Base-by-base conservation (phyloP, 257 asterid genomes). In the Nicotiana knightiana region DNA sequence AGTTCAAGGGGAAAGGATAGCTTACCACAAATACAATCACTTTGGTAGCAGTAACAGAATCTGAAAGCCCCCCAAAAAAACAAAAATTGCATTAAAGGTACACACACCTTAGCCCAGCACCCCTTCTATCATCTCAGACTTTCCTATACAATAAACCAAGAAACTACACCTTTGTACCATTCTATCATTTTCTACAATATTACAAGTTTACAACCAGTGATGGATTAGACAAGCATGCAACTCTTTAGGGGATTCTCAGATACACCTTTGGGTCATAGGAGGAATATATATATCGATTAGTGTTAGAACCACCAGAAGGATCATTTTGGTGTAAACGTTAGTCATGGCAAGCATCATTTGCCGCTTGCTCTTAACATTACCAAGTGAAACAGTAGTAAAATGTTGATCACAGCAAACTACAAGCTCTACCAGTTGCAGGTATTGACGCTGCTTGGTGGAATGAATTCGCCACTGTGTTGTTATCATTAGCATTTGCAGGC, bases 291-390 rank as follows among this genome's bases (percentile, higher is more conserved):
- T 3, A 35, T 37, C 51, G 13, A 82, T 77, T 78, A 71, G 65
- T 39, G 16, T 39, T 33, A 6, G 65, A 81, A 83, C 86, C 57
- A 82, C 54, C 3, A n/a, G 71, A 66, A 83, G 81, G 81, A 62
- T 86, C 76, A 24, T 64, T 85, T 88, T 53, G 63, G 53, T 68
- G 83, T 78, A 76, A 66, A 81, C 84, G 94, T 86, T 87, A 84
- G 93, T 93, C 93, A 90, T 46, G 64, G 92, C 83, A 67, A 87
- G 91, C 86, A 73, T 80, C 81, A 37, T 79, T 32, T 68, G 57
- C 24, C 2, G 81, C 90, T 86, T 85, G 51, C 95, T 89, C 93
- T 85, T 86, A 91, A 92, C 93, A 83, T 80, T 68, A 85, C 89
- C 89, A 37, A 84, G 82, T 73, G 66, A 53, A 77, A 75, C 37